Evolutionary conservation across 2,329 filamentous ascomycete species (phyloP), one percentile per base, ranked within the genome.

Genomic region (Phialemoniopsis sp.): DNA sequence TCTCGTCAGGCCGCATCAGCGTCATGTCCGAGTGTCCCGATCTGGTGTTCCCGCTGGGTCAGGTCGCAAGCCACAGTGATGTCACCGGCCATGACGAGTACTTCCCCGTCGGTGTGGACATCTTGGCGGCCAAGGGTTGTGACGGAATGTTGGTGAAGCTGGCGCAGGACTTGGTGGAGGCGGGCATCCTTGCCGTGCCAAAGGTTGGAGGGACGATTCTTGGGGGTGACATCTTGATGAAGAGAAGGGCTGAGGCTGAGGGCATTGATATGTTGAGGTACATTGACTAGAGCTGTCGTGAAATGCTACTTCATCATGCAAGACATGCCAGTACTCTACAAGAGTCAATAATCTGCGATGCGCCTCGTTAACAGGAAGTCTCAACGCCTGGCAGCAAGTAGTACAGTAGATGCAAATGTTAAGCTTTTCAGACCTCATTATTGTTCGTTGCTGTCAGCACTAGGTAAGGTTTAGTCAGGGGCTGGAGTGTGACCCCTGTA

Each of bases 121-220:
- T 82, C 16, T 59, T 82, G 57, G 78, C 68, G 0, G 73, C 76
- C 1, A 73, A 70, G 46, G 78, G 78, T 0, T 84, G 80, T 45
- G 80, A 83, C 56, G 73, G 74, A 0, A 64, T 82, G 60, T 48
- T 82, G 19, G 73, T 73, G 30, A 67, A 64, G 32, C 53, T 82
- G 36, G 72, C 77, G 3, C 59, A 68, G 36, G 72, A 76, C 32
- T 43, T 82, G 40, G 63, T 71, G 2, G 57, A 56, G 19, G 67
- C 62, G 13, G 76, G 75, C 0, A 62, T 79, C 4, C 14, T 80
- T 31, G 62, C 59, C 34, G 47, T 64, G 4, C 72, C 68, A 3
- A 55, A 62, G 51, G 56, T 66, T 3, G 75, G 76, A 1, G 50
- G 51, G 8, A 51, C 53, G 6, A 43, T 59, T 19, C 28, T 42